These are phyloP conservation scores for Phytophthora quininea DNA, from an alignment of 352 stramenopile genomes.

Conservation along the genomic window DNA sequence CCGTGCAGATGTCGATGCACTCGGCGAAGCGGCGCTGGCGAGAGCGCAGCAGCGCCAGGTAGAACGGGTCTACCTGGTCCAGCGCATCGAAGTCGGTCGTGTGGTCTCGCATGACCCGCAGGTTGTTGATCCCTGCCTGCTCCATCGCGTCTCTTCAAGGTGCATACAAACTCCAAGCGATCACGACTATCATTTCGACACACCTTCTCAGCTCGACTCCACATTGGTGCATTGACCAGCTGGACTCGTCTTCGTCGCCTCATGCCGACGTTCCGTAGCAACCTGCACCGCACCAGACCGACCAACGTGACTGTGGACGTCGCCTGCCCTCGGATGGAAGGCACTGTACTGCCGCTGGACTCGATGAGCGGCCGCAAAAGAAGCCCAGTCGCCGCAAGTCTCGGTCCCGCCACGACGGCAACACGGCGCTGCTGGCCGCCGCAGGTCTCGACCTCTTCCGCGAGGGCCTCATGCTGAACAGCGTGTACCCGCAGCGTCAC, in stretches of 20 bases:
- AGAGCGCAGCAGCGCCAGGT: constrained; percentile 78
- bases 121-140: background rate
- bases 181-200: background rate
- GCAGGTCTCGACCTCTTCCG: constrained; percentile 71
- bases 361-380: constrained; percentile 34
- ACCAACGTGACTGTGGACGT: constrained; percentile 19
- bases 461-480: constrained; percentile 57
- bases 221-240: too few species aligned
- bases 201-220: background rate
- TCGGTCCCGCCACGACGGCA: background rate
- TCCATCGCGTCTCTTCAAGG: constrained; percentile 16
- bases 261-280: constrained; percentile 3
- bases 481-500: constrained; percentile 38
- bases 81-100: constrained; percentile 40
- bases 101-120: constrained; percentile 3
- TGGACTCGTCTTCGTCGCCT: constrained; percentile 6
- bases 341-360: constrained; percentile 55
- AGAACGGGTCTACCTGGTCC: constrained; percentile 90
- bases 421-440: constrained; percentile 48
- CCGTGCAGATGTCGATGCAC: constrained; percentile 84
- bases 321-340: constrained; percentile 36
- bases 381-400: constrained; percentile 7
- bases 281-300: background rate
- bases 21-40: constrained; percentile 82
- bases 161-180: background rate